Base-by-base conservation (phyloP, 2,329 filamentous ascomycete genomes). In the Gyromitra esculenta region DNA sequence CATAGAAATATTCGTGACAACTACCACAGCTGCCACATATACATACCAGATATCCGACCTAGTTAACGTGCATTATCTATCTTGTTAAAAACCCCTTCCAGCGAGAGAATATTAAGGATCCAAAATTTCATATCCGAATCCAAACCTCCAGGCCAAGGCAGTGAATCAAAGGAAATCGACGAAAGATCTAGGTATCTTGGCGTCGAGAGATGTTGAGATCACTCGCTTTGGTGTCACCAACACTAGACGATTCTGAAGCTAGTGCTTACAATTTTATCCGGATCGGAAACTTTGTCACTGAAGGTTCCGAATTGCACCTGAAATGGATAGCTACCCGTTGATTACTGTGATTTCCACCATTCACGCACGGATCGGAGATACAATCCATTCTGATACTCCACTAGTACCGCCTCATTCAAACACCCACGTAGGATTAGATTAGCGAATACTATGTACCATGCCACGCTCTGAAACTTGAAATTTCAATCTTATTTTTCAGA, bases 401-500 rank as follows among this genome's bases (percentile, higher is more conserved):
- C 48, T 18, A 56, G 50, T 15, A 15, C 54, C 31, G 13, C 25
- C 21, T 31, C 31, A 60, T 11, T 13, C 13, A 60, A 35, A 41
- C 13, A 41, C 13, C 8, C 13, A 35, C 8, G 56, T 39, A 60
- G n/a, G 31, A 60, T 60, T 37, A 41, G 43, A 48, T 64, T 64
- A 60, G 56, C 56, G 56, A 56, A 60, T 60, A n/a, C 56, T 11
- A 31, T 31, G 25, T 31, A 35, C 54, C 21, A 18, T 15, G 35
- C 21, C 56, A 3, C 15, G 15, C 18, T 25, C 56, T 60, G 35
- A 60, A 60, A 60, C 35, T 18, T 18, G 56, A 60, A 60, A 70
- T 43, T 35, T n/a, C 57, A 50, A 52, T 50, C 31, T 63, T 35
- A 59, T 62, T 52, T 41, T 45, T 18, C 35, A n/a, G 48, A n/a